phyloP scores from a whole-genome alignment of 2,329 filamentous ascomycete genomes.

The Westerdykella aurantiaca region DNA sequence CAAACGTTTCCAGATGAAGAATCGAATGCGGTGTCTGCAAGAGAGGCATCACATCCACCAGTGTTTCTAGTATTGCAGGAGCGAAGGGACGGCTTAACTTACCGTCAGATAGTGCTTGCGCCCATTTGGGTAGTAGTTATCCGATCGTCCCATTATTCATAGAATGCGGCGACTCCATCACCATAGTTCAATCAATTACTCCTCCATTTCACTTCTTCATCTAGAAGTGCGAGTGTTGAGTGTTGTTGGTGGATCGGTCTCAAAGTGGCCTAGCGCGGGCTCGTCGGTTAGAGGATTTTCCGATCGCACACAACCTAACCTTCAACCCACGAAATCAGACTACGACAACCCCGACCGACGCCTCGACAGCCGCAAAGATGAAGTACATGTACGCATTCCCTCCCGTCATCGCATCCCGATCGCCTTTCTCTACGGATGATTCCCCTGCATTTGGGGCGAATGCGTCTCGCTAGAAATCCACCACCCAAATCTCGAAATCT shows the following conservation, averaged over 20 bases:
- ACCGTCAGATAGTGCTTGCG: too few species aligned
- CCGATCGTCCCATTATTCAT: too few species aligned
- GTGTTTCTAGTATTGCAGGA: too few species aligned
- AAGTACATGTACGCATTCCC: constrained; percentile 69
- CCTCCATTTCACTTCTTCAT: too few species aligned
- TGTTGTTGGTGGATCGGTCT: background rate
- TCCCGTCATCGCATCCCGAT: constrained; percentile 4
- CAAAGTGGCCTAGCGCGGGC: background rate
- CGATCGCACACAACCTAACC: background rate
- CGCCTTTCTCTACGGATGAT: constrained; percentile 1
- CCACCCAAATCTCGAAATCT: constrained; percentile 12
- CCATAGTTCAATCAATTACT: too few species aligned
- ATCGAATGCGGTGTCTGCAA: too few species aligned
- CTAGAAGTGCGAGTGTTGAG: too few species aligned
- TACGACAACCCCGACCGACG: constrained; percentile 13
- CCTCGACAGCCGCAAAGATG: constrained; percentile 64
- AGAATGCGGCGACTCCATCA: too few species aligned
- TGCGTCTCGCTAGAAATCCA: constrained; percentile 9
- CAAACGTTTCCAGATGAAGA: too few species aligned
- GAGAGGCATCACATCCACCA: too few species aligned
- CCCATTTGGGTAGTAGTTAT: too few species aligned
- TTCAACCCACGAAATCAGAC: background rate
- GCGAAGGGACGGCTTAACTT: too few species aligned
- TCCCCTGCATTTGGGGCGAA: constrained; percentile 9
- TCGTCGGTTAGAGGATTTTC: background rate